These are phyloP conservation scores for Ustilago esculenta DNA, from an alignment of 1,284 basidiomycete genomes.

Conservation along the genomic window DNA sequence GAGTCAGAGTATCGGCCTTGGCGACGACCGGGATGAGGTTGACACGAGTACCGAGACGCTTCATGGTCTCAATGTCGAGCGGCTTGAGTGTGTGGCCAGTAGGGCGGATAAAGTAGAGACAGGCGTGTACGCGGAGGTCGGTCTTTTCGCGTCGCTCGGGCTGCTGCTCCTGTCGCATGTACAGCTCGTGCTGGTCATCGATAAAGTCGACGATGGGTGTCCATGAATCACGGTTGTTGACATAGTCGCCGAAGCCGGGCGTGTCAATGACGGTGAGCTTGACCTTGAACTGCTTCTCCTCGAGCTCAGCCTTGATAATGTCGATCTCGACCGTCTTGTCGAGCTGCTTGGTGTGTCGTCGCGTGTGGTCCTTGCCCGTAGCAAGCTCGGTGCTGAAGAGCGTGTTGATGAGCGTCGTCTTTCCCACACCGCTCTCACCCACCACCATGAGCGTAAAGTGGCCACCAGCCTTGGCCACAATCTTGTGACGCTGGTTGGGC, in stretches of 20 bases:
- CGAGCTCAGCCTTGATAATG: slow-evolving; percentile 77
- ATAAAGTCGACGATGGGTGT: slow-evolving; percentile 98
- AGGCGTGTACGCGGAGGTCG: slow-evolving; percentile 94
- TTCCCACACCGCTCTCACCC: slow-evolving; percentile 73
- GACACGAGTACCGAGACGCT: slow-evolving; percentile 91
- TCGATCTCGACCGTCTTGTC: slow-evolving; percentile 93
- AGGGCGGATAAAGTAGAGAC: slow-evolving; percentile 95
- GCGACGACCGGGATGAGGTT: slow-evolving; percentile 98
- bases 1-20: slow-evolving; percentile 95
- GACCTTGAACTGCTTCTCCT: slow-evolving; percentile 99
- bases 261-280: slow-evolving; percentile 99
- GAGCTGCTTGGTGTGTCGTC: slow-evolving; percentile 92
- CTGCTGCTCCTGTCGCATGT: slow-evolving; percentile 99
- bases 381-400: slow-evolving; percentile 98
- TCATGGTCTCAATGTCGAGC: slow-evolving; percentile 99
- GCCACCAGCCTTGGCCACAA: slow-evolving; percentile 90
- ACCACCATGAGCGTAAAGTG: slow-evolving; percentile 99
- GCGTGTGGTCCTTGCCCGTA: slow-evolving; percentile 86
- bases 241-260: slow-evolving; percentile 96
- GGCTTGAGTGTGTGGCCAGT: slow-evolving; percentile 98
- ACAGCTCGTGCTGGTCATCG: slow-evolving; percentile 98
- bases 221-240: slow-evolving; percentile 99
- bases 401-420: slow-evolving; percentile 82
- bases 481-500: slow-evolving; percentile 80
- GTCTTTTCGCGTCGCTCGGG: slow-evolving; percentile 91